phyloP scores from a whole-genome alignment of 1,139 yeast species.

The Sugiyamaella novakii region DNA sequence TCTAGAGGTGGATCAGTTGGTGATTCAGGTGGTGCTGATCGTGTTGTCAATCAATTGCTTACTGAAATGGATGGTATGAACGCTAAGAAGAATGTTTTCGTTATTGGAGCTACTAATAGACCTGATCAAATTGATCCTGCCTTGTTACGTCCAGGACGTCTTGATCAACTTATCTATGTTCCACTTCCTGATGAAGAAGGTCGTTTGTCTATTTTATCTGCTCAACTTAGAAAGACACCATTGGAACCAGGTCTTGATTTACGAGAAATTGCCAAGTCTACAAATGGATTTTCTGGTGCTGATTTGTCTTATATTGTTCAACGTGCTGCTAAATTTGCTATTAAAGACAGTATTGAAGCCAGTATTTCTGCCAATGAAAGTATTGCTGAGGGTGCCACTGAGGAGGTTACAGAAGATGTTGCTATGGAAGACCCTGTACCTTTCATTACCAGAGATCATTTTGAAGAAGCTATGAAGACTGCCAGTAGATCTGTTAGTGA shows the following conservation, averaged over 20 bases:
- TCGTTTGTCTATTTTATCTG: slow-evolving; percentile 87
- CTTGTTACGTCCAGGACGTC: slow-evolving; percentile 97
- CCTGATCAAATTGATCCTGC: slow-evolving; percentile 99
- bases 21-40: slow-evolving; percentile 98
- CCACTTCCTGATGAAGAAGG: slow-evolving; percentile 97
- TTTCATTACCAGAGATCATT: slow-evolving; percentile 85
- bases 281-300: slow-evolving; percentile 98
- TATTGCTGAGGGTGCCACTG: slow-evolving; percentile 47
- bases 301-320: slow-evolving; percentile 96
- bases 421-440: slow-evolving; percentile 91
- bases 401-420: slow-evolving; percentile 51
- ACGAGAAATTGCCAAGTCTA: slow-evolving; percentile 84
- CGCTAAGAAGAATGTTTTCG: slow-evolving; percentile 97
- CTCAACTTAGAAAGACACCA: slow-evolving; percentile 98
- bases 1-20: slow-evolving; percentile 93
- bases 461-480: slow-evolving; percentile 99
- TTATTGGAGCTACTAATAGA: slow-evolving; percentile 98
- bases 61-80: slow-evolving; percentile 99
- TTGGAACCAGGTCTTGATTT: slow-evolving; percentile 95
- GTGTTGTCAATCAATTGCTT: slow-evolving; percentile 96
- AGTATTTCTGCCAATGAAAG: slow-evolving; percentile 50
- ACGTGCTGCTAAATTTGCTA: slow-evolving; percentile 98
- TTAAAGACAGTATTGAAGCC: slow-evolving; percentile 96
- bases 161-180: slow-evolving; percentile 96
- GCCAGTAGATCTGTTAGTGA: slow-evolving; percentile 97